These are phyloP conservation scores for Stephania japonica DNA, from an alignment of 164 flowering plant species.

Conservation along the genomic window DNA sequence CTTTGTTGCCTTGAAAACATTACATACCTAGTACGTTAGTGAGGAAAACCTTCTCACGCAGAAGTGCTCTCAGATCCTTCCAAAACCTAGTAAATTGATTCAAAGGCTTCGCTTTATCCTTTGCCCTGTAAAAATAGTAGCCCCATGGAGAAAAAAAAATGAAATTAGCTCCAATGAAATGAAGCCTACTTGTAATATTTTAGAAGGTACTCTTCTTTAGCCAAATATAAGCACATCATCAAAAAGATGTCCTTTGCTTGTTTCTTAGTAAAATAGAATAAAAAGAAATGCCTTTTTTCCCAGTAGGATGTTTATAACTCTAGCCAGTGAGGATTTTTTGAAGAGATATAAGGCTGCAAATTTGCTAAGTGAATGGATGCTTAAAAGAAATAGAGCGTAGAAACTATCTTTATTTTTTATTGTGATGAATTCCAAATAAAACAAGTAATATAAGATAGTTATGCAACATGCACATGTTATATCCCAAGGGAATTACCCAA, in stretches of 20 bases:
- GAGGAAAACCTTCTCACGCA: constrained; percentile 61
- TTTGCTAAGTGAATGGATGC: too few species aligned
- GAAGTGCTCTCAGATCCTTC: constrained; percentile 64
- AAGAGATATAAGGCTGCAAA: neutral
- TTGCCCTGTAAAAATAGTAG: constrained; percentile 33
- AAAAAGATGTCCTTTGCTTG: neutral
- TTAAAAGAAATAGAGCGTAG: neutral
- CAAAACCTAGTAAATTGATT: constrained; percentile 41
- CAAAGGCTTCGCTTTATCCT: constrained; percentile 11
- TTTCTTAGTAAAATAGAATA: neutral
- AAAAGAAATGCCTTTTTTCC: neutral
- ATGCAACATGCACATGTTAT: too few species aligned
- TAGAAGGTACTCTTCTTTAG: too few species aligned
- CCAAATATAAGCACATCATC: too few species aligned
- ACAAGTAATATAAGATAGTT: too few species aligned
- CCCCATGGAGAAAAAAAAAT: neutral
- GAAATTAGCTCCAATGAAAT: neutral
- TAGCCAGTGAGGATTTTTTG: neutral
- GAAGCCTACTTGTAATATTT: neutral
- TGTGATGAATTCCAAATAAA: neutral
- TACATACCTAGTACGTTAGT: constrained; percentile 79
- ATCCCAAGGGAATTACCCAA: too few species aligned
- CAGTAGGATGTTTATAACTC: neutral
- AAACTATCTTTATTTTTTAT: neutral
- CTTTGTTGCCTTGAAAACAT: too few species aligned